Percentiles rank a stretch among this genome's conserved stretches.
These are phyloP conservation scores for Tolypocladium nubicola DNA, from an alignment of 2,329 filamentous ascomycete genomes.

Conservation along the genomic window DNA sequence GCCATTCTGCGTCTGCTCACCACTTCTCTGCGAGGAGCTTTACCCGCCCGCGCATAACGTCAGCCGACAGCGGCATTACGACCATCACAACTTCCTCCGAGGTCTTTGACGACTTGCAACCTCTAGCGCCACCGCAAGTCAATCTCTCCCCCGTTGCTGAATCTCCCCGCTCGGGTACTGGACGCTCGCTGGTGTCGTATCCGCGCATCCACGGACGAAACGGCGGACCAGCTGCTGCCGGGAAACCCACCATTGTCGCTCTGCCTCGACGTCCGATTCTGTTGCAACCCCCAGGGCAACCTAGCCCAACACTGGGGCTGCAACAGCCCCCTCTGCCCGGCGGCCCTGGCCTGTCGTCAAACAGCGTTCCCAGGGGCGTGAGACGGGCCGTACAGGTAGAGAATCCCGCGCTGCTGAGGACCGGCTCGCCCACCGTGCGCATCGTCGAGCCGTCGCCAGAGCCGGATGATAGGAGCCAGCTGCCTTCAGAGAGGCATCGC, in stretches of 20 bases:
- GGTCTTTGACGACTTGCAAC: slow-evolving; percentile 9
- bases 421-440: slow-evolving; percentile 25
- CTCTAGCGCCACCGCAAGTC: slow-evolving; percentile 11
- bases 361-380: slow-evolving; percentile 1
- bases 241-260: slow-evolving; percentile 11
- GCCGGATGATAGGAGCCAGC: slow-evolving; percentile 10
- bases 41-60: slow-evolving; percentile 13
- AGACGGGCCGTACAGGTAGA: slow-evolving; percentile 1
- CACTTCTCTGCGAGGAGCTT: slow-evolving; percentile 11
- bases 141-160: slow-evolving; percentile 39
- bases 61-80: slow-evolving; percentile 21
- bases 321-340: slow-evolving; percentile 10
- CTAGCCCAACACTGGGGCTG: slow-evolving; percentile 30
- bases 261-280: slow-evolving; percentile 22
- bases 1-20: slow-evolving; percentile 9
- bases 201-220: slow-evolving; percentile 17
- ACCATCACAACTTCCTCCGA: slow-evolving; percentile 20
- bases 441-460: slow-evolving; percentile 24
- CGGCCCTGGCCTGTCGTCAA: slow-evolving; percentile 1
- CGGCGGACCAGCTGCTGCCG: slow-evolving; percentile 2
- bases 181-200: slow-evolving; percentile 20
- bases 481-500: slow-evolving; percentile 4
- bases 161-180: slow-evolving; percentile 25
- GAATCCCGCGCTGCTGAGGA: slow-evolving; percentile 11
- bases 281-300: slow-evolving; percentile 21